Evolutionary conservation across 352 stramenopile species (phyloP).

Genomic region (Pythium volutum): DNA sequence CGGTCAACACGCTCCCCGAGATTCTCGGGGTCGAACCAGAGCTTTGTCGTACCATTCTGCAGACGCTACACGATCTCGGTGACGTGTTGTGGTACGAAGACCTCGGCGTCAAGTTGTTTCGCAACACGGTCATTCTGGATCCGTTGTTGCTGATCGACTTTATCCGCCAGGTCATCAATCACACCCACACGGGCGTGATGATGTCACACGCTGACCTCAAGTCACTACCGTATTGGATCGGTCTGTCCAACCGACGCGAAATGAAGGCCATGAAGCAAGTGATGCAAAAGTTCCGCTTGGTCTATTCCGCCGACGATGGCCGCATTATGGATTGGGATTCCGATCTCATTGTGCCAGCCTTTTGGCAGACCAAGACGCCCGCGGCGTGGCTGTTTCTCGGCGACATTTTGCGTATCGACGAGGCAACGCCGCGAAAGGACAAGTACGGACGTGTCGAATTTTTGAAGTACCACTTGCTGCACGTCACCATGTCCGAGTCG

Average conservation of each 20-base stretch:
- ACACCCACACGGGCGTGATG: not conserved
- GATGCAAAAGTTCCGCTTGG: not conserved
- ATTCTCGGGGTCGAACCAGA: not conserved
- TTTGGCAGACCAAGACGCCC: not conserved
- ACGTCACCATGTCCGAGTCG: not conserved
- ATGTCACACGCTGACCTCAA: not conserved
- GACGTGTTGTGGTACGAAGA: slow-evolving; percentile 21
- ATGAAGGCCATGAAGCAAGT: slow-evolving; percentile 7
- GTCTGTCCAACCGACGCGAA: not conserved
- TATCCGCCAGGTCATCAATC: slow-evolving; percentile 14
- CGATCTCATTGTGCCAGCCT: slow-evolving; percentile 1
- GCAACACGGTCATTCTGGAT: slow-evolving; percentile 10
- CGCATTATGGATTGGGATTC: not conserved
- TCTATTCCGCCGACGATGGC: not conserved
- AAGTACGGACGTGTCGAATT: too few relatives aligned
- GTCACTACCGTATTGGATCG: not conserved
- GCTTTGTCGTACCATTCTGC: slow-evolving; percentile 1
- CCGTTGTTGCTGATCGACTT: slow-evolving; percentile 19
- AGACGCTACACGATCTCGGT: slow-evolving; percentile 17
- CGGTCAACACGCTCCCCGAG: not conserved
- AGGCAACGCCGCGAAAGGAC: too few relatives aligned
- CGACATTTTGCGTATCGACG: not conserved
- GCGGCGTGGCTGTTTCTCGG: not conserved
- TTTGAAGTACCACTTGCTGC: too few relatives aligned
- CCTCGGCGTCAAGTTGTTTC: not conserved